Base-by-base conservation (phyloP, 768 basidiomycete genomes). In the Lyophyllum atratum region DNA sequence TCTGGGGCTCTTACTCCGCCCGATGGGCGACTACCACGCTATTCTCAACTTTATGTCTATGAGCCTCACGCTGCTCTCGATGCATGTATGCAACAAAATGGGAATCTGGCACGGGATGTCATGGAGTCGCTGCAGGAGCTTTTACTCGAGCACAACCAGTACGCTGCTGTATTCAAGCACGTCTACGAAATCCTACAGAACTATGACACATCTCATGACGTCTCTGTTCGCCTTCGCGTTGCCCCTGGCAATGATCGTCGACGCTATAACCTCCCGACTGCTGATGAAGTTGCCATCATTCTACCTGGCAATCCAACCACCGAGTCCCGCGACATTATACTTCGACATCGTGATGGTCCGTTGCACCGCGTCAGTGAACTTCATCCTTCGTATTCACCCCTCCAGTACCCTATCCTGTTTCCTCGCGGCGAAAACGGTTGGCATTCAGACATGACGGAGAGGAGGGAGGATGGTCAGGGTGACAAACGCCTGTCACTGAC, bases 321-420 rank as follows among this genome's bases (percentile, higher is more conserved):
- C 21, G 39, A 50, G 1, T 19, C 57, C 17, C 31, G 66, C 3
- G 78, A 83, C 40, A 77, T 80, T 15, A 56, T 80, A 8, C 39
- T 79, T 0, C 48, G 24, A 3, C 47, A 64, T 0, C 56, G 65
- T n/a, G 53, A 44, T 54, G 64, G 59, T 37, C 61, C 55, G 2
- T 56, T 79, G 3, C 25, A 58, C 19, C 52, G 64, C 1, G 76
- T 80, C 33, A 69, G 51, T 54, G 70, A 82, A 1, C 52, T 66
- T 0, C 64, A 76, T 57, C 68, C 73, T 4, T 51, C 64, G 0
- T 83, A 81, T 58, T 26, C 59, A 0, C 60, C 77, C 0, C 65
- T 82, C 0, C 74, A 79, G 14, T 81, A 80, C 73, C 71, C 75
- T 0, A 59, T 83, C 0, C 66, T 83, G 2, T 80, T 81, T 67